Evolutionary conservation across 805 yeast genomes (phyloP), one percentile per base, ranked within the genome.

Genomic region (Brettanomyces sp.): DNA sequence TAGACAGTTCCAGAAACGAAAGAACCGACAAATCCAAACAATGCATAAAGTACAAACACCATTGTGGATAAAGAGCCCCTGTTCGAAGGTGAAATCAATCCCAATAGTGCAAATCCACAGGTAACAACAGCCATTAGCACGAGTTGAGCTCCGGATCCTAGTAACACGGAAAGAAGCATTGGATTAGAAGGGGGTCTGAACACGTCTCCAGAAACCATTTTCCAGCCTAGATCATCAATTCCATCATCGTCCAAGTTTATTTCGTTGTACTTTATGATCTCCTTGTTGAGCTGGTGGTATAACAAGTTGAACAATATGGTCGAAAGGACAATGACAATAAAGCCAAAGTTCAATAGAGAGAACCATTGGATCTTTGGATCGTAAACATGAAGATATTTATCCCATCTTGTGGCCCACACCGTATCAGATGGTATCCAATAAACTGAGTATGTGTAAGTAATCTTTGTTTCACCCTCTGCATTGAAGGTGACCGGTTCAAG

Each of bases 351-450:
- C 53, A 89, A 68, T 56, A 93, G 76, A 2, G 97, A 88, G 57
- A 89, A 86, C 97, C 98, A 91, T 68, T 93, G 97, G 55, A 93
- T 85, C 60, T 84, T 83, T 47, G 97, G 95, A 60, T 87, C 95
- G 62, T 82, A 85, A 23, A 85, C 93, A 56, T 87, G 95, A 57
- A 93, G 72, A 62, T 93, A 93, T 65, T 88, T 87, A 65, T 93
- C 99, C 99, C 99, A 93, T 68, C 99, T 81, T 3, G 98, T 91
- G 33, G 97, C 98, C 98, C 98, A 93, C 4, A 80, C 78, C 3
- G 93, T 85, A 5, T 70, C 72, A 7, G 91, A 82, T 45, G 75
- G 76, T 21, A 67, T 62, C 73, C 91, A 93, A 34, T 62, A 67
- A 18, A 91, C 93, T 2, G 93, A 81, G 65, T 93, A 93, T n/a